Evolutionary conservation across 2,329 filamentous ascomycete genomes (phyloP), one percentile per base, ranked within the genome.

Genomic region (Diaporthe citriasiana): DNA sequence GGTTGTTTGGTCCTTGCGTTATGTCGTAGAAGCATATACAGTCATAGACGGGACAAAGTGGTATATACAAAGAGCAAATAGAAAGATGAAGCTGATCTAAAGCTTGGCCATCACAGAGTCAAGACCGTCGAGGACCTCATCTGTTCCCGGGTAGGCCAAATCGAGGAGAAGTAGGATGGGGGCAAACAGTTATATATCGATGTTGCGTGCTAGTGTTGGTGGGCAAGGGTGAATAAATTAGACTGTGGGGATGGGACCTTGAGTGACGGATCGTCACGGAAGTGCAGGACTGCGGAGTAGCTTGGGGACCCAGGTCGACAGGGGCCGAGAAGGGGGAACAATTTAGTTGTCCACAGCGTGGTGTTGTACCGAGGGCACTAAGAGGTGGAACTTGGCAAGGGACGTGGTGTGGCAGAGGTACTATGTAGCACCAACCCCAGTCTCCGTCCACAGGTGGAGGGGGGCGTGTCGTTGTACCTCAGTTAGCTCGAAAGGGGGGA

Each of bases 101-200:
- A 71, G 33, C 47, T 70, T 59, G 19, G 47, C 69, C 73, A 73
- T 60, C 30, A 56, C 50, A 40, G 50, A 63, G 38, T n/a, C 30
- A 40, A 51, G 53, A 60, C 53, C 68, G 38, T 57, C 57, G 50
- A 71, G 17, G 50, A n/a, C 47, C 50, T 63, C 55, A 38, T 40
- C 56, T 19, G 15, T 12, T 40, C n/a, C 5, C 63, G 19, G 33
- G 8, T n/a, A 38, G 75, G 77, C 77, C 79, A 77, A 74, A 72
- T 73, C 78, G 80, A 78, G 79, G 80, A 50, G 72, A 76, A 77
- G 76, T 80, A 76, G 81, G 82, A 81, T 80, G 79, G 78, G 76
- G 78, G 80, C 79, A 80, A 81, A 81, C 78, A 80, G 79, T 83
- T 85, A 85, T 84, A 84, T 84, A 82, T 77, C 77, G 82, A 82